phyloP scores from a whole-genome alignment of 2,329 filamentous ascomycete genomes.

The Gliomastix tumulicola region DNA sequence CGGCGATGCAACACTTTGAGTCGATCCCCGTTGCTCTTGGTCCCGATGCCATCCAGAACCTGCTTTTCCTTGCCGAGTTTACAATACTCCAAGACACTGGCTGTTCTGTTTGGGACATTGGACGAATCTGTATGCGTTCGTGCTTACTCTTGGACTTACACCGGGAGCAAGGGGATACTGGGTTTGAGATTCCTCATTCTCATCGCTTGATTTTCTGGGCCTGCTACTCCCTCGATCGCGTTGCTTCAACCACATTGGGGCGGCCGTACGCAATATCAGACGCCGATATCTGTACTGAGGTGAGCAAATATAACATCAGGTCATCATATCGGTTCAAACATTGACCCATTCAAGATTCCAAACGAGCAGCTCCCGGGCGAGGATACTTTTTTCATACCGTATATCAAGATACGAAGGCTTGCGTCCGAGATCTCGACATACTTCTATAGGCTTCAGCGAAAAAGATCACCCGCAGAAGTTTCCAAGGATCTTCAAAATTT shows the following conservation, averaged over 20 bases:
- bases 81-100: constrained; percentile 27
- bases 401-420: not conserved
- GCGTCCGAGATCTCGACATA: not conserved
- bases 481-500: not conserved
- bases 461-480: not conserved
- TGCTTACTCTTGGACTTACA: constrained; percentile 25
- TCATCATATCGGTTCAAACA: too few relatives aligned
- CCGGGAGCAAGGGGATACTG: constrained; percentile 1
- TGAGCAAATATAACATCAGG: too few relatives aligned
- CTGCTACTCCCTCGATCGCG: constrained; percentile 32
- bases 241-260: not conserved
- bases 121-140: constrained; percentile 26
- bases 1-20: constrained; percentile 23
- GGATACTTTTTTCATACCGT: not conserved
- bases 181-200: constrained; percentile 23
- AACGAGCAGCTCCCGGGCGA: not conserved
- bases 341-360: too few relatives aligned
- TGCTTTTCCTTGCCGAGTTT: constrained; percentile 29
- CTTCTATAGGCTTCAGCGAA: not conserved
- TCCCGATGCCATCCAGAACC: constrained; percentile 26
- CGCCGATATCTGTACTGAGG: not conserved
- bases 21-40: constrained; percentile 19
- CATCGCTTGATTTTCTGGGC: constrained; percentile 33
- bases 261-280: not conserved
- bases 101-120: constrained; percentile 30